Evolutionary conservation across 176 grass and related monocot species (phyloP), one percentile per base, ranked within the genome.

Genomic region (Oryza longistaminata): DNA sequence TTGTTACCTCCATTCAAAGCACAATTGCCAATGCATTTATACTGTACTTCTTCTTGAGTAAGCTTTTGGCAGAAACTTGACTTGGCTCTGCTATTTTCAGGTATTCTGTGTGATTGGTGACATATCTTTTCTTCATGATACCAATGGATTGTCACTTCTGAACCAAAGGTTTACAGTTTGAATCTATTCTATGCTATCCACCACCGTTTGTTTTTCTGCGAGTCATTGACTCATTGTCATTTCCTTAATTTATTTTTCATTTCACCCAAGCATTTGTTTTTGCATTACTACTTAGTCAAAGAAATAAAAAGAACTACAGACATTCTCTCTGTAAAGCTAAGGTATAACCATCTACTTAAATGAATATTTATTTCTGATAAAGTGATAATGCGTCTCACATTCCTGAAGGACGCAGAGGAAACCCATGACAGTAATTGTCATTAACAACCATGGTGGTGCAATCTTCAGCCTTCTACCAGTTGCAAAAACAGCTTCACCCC

Each of bases 361-460:
- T 37, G 3, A 52, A 83, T 66, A 42, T 83, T 87, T 74, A 43
- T 74, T 81, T 73, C 29, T 31, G 29, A 31, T 31, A 31, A 31
- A 31, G 12, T 70, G 64, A 77, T 65, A 85, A 50, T 82, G 44
- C 68, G 72, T n/a, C 82, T 76, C 40, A 64, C 82, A 71, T 86
- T 91, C 71, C 61, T 95, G 83, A 87, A 98, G 95, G 85, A 29
- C 24, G 29, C 81, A 17, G 69, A 90, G 93, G 85, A 93, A 98
- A 79, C 91, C 95, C 66, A 88, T 98, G 75, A 98, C 85, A 45
- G 70, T 95, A 81, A 78, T 98, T 85, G 93, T 95, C 74, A 89
- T 90, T 69, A 98, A 98, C 84, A 98, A 98, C 55, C 95, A 98
- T 92, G 95, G 95, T 22, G 95, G 95, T 87, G 95, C 92, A 80